Percentiles rank a stretch among this genome's conserved stretches.
Conservation (phyloP, 164 flowering plant genomes). For the Buxus sempervirens region DNA sequence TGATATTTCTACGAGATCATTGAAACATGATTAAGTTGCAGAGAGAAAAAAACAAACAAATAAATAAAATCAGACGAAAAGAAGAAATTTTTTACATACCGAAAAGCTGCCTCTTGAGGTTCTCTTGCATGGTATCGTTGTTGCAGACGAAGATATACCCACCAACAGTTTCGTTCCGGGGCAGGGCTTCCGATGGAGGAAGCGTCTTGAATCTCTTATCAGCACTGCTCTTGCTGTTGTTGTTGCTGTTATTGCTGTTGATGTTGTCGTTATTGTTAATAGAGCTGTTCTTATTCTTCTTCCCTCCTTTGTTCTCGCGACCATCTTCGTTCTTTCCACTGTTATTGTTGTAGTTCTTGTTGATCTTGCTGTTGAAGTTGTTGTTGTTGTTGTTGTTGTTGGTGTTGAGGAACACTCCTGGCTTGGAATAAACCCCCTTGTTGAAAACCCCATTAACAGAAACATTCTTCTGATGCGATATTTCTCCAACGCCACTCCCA, state of each 20-base stretch:
- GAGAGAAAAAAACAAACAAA: conserved; percentile 2
- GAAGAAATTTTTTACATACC: no score
- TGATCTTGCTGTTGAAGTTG: conserved; percentile 10
- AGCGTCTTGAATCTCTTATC: conserved; percentile 95
- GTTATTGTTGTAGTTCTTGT: conserved; percentile 7
- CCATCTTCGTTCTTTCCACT: conserved; percentile 28
- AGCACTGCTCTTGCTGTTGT: conserved; percentile 26
- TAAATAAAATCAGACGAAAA: no score
- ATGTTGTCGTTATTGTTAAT: conserved; percentile 14
- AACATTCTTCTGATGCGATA: conserved; percentile 12
- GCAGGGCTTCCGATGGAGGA: conserved; percentile 81
- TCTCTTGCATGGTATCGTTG: conserved; percentile 95
- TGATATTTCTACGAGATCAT: no score
- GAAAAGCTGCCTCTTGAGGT: conserved; percentile 82
- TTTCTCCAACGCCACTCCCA: conserved; percentile 14
- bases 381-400: conserved; percentile 19
- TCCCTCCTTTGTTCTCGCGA: conserved; percentile 37
- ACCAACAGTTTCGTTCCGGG: conserved; percentile 78
- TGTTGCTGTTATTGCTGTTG: conserved; percentile 19
- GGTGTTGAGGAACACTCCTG: not conserved
- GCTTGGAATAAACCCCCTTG: conserved; percentile 48
- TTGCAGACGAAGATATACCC: conserved; percentile 97
- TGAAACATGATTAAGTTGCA: no score
- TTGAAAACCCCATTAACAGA: conserved; percentile 58
- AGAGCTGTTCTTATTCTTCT: conserved; percentile 27